Percentiles rank a stretch among this genome's conserved stretches.
Conservation (phyloP, 2,329 filamentous ascomycete species). For the Fusarium caatingaense region DNA sequence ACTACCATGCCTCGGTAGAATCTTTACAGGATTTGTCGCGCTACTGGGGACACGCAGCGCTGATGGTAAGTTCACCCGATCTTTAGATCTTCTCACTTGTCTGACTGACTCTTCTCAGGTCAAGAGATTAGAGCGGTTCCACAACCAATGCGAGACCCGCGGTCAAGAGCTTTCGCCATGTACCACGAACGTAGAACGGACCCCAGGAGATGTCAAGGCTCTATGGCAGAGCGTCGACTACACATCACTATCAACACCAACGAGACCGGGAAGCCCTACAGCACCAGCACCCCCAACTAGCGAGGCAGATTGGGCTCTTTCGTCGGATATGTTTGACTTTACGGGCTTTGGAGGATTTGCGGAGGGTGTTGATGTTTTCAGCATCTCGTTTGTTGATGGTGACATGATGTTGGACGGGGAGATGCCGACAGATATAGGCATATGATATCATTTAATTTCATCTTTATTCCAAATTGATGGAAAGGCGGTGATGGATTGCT, state of each 20-base stretch:
- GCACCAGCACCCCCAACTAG: neutral
- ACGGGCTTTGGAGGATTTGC: slow-evolving; percentile 17
- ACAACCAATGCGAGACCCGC: slow-evolving; percentile 3
- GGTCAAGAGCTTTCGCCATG: slow-evolving; percentile 16
- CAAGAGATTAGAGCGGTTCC: slow-evolving; percentile 14
- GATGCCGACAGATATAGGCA: neutral
- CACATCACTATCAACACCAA: slow-evolving; percentile 14
- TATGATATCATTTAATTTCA: neutral
- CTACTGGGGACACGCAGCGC: slow-evolving; percentile 14
- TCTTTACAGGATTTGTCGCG: slow-evolving; percentile 5
- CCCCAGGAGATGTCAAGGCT: slow-evolving; percentile 13
- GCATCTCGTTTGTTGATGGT: slow-evolving; percentile 20
- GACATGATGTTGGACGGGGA: slow-evolving; percentile 9
- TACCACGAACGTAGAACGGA: neutral
- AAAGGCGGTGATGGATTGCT: no score
- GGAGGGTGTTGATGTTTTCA: slow-evolving; percentile 18
- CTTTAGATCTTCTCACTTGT: rapidly evolving
- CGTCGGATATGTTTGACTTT: slow-evolving; percentile 17
- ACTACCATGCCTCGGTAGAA: neutral
- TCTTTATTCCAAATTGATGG: no score
- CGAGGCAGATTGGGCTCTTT: slow-evolving; percentile 5
- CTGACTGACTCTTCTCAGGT: neutral
- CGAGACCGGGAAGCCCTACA: slow-evolving; percentile 9
- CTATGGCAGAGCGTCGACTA: slow-evolving; percentile 25
- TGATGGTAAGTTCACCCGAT: neutral